Conservation (phyloP, 345 rosid species). For the Durio zibethinus region DNA sequence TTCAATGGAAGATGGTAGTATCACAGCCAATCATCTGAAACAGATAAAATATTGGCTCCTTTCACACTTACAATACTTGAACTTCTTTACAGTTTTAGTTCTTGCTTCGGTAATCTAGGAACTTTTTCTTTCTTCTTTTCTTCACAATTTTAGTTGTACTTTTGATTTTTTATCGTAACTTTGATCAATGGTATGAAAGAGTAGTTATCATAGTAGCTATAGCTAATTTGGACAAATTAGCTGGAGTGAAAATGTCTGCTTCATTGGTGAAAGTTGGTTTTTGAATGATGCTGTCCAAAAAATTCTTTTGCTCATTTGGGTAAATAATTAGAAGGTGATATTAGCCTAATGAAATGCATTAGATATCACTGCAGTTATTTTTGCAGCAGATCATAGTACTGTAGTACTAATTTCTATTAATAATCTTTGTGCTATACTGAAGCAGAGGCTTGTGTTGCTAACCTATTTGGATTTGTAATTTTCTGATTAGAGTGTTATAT, state of each 20-base stretch:
- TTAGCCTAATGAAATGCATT: neutral
- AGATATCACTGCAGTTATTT: neutral
- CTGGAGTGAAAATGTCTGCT: neutral
- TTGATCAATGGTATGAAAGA: neutral
- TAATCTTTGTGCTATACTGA: neutral
- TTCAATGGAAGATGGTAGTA: constrained; percentile 50
- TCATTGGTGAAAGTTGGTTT: neutral
- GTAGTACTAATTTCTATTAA: neutral
- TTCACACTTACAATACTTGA: constrained; percentile 69
- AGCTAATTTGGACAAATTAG: neutral
- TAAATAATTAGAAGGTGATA: neutral
- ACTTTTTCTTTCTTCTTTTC: neutral
- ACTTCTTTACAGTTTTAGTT: constrained; percentile 75
- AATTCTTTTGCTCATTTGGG: neutral
- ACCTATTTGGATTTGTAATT: neutral
- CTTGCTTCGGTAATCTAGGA: constrained; percentile 80
- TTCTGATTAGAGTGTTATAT: neutral
- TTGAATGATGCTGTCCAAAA: neutral
- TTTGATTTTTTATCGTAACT: neutral
- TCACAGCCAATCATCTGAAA: constrained; percentile 40
- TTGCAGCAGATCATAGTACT: neutral
- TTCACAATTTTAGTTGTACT: neutral
- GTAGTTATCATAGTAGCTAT: neutral
- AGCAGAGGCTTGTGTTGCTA: neutral
- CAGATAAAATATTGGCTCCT: constrained; percentile 62